Base-by-base conservation (phyloP, 139 green algal species). In the Coelastrella sp. region DNA sequence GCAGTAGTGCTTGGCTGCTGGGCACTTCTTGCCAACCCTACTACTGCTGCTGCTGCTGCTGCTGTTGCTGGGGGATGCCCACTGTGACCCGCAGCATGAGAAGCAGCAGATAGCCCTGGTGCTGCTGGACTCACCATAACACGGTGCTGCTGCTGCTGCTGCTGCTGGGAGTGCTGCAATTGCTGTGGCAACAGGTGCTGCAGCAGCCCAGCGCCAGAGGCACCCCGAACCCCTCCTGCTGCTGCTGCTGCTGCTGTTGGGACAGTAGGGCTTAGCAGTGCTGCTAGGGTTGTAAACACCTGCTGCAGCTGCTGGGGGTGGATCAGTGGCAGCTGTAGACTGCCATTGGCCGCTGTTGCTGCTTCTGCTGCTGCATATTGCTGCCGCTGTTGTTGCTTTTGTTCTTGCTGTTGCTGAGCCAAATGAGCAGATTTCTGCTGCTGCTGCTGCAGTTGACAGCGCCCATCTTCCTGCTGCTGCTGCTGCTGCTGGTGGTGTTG, bases 131-230 rank as follows among this genome's bases (percentile, higher is more conserved):
- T 19, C 74, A 76, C 68, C 24, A 17, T 9, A 14, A 70, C 6
- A 17, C 59, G 15, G 14, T 63, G 76, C 76, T 84, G 78, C 78
- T 65, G 57, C 56, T 66, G 79, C 56, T 85, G 79, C 79, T n/a
- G 79, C 78, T 84, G 78, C 78, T 61, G 49, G 19, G 27, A 25
- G 4, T 84, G 78, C 79, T 84, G 79, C 60, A 73, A 59, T 25
- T 86, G 81, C 22, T 86, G 81, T 35, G 24, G 63, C 27, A n/a
- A 4, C 75, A 59, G 25, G 25, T 58, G 27, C 8, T 8, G 74
- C 74, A 60, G 65, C 65, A 17, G 74, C 8, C 35, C 35, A 49
- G 35, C 35, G 35, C 3, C 35, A 49, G 35, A 49, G 35, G 35
- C 3, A 49, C 35, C 35, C 35, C 35, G 1, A 3, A 49, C 35